These are phyloP conservation scores for Colletotrichum salicis DNA, from an alignment of 2,329 filamentous ascomycete genomes.

Conservation along the genomic window DNA sequence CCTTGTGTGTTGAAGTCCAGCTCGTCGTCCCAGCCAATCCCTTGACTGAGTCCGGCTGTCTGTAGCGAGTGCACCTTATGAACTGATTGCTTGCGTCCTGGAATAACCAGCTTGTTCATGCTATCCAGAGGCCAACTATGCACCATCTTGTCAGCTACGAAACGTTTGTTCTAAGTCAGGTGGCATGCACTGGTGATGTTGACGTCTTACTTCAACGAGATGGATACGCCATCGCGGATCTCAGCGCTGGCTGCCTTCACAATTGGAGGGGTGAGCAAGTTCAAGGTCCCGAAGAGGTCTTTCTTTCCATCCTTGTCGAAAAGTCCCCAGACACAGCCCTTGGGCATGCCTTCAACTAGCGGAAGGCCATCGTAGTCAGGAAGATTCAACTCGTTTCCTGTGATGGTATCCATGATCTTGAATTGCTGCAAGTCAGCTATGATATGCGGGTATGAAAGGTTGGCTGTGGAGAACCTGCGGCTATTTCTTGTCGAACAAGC, in stretches of 20 bases:
- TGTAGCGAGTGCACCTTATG: constrained; percentile 51
- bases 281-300: constrained; percentile 62
- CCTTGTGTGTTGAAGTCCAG: constrained; percentile 66
- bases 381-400: constrained; percentile 37
- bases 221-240: constrained; percentile 58
- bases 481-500: not conserved
- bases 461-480: not conserved
- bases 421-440: not conserved
- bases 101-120: constrained; percentile 47
- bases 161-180: not conserved
- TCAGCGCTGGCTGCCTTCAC: constrained; percentile 54
- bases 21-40: constrained; percentile 58
- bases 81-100: constrained; percentile 46
- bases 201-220: constrained; percentile 61
- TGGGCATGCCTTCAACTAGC: constrained; percentile 53
- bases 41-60: constrained; percentile 42
- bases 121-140: constrained; percentile 56
- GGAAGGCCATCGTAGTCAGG: constrained; percentile 58
- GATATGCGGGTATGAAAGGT: too few species aligned
- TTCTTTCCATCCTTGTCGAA: constrained; percentile 62
- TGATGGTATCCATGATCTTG: not conserved
- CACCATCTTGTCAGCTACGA: not conserved
- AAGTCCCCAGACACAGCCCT: constrained; percentile 63
- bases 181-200: not conserved
- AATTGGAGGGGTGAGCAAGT: constrained; percentile 60